Evolutionary conservation across 1,284 basidiomycete genomes (phyloP).

Genomic region (Cerrena zonata): DNA sequence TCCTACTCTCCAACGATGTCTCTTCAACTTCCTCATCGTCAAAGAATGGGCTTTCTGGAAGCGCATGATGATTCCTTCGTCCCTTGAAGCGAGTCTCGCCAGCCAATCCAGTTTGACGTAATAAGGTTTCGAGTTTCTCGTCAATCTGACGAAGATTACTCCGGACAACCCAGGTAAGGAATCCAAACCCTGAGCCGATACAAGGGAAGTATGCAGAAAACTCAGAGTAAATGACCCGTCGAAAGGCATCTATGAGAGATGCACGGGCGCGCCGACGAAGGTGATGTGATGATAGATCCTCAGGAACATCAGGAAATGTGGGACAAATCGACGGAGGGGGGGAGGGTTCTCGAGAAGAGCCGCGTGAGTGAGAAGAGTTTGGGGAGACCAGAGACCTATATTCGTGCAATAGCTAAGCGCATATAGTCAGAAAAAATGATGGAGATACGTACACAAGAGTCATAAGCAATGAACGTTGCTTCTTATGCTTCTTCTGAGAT

Average conservation of each 20-base stretch:
- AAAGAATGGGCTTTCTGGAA: conserved; percentile 17
- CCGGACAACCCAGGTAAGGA: conserved; percentile 49
- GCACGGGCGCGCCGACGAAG: conserved; percentile 70
- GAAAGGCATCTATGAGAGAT: conserved; percentile 68
- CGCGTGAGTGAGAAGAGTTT: conserved; percentile 6
- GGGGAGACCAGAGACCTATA: conserved; percentile 10
- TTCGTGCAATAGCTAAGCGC: neutral
- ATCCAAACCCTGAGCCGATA: conserved; percentile 24
- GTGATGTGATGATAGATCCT: conserved; percentile 14
- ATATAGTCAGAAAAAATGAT: conserved; percentile 5
- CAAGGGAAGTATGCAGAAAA: neutral
- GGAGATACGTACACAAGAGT: conserved; percentile 40
- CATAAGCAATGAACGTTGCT: conserved; percentile 61
- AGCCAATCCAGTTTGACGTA: conserved; percentile 33
- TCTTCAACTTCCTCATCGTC: conserved; percentile 26
- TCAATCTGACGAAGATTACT: conserved; percentile 49
- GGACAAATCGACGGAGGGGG: conserved; percentile 26
- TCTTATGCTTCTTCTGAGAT: conserved; percentile 39
- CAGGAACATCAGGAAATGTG: conserved; percentile 15
- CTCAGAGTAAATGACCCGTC: conserved; percentile 53
- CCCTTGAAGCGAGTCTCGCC: neutral
- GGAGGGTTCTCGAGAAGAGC: conserved; percentile 13
- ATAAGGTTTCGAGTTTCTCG: conserved; percentile 41
- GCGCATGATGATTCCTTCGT: neutral
- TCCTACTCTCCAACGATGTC: conserved; percentile 23